Conservation (phyloP, 306 rosid genomes). For the Bauhinia variegata region DNA sequence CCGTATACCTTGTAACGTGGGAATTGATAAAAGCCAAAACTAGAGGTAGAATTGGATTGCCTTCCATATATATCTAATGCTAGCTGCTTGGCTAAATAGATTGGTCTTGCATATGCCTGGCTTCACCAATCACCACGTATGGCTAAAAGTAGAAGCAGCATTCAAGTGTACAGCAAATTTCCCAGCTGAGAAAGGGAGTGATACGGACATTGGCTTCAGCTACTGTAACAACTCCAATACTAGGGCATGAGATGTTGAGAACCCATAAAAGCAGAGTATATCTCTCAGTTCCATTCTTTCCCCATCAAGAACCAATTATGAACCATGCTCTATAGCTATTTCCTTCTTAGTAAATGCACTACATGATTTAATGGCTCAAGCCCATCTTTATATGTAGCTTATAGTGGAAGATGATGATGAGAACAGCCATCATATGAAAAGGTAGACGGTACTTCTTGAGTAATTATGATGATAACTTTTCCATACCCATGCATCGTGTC, state of each 20-base stretch:
- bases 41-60: slow-evolving; percentile 14
- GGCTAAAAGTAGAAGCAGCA: slow-evolving; percentile 27
- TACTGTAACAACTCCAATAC: slow-evolving; percentile 28
- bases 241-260: slow-evolving; percentile 36
- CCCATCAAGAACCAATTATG: slow-evolving; percentile 31
- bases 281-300: slow-evolving; percentile 34
- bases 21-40: slow-evolving; percentile 18
- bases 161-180: slow-evolving; percentile 20
- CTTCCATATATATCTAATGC: neutral
- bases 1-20: neutral
- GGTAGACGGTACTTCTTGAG: slow-evolving; percentile 30
- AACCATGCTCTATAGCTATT: slow-evolving; percentile 41
- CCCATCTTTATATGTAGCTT: slow-evolving; percentile 42
- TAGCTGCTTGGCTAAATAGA: slow-evolving; percentile 5
- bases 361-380: slow-evolving; percentile 44
- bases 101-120: neutral
- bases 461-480: slow-evolving; percentile 36
- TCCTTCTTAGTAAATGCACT: slow-evolving; percentile 41
- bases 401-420: slow-evolving; percentile 49
- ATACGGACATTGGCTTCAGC: slow-evolving; percentile 40
- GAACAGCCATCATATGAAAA: slow-evolving; percentile 43
- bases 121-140: neutral
- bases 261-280: slow-evolving; percentile 32
- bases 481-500: slow-evolving; percentile 50
- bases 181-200: slow-evolving; percentile 28